These are phyloP conservation scores for Phytophthora constricta DNA, from an alignment of 352 stramenopile species.

Conservation along the genomic window DNA sequence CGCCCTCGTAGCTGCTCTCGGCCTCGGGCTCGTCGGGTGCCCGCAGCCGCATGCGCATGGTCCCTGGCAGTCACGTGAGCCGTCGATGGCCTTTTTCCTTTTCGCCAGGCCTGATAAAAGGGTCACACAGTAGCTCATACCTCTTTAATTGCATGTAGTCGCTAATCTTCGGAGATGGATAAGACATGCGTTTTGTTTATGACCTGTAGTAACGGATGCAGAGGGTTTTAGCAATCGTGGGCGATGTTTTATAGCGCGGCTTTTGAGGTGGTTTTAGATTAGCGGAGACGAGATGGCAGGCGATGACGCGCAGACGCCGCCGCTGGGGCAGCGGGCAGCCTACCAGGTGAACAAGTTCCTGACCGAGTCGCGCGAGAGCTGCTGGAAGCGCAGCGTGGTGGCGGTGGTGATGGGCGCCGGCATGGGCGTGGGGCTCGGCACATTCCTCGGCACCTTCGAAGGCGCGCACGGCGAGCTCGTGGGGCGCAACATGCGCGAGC, in stretches of 20 bases:
- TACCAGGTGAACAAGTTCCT: slow-evolving; percentile 74
- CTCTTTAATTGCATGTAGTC: too few relatives aligned
- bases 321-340: slow-evolving; percentile 42
- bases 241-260: too few relatives aligned
- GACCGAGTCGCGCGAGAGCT: slow-evolving; percentile 81
- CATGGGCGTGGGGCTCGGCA: slow-evolving; percentile 86
- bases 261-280: too few relatives aligned
- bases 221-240: too few relatives aligned
- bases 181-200: too few relatives aligned
- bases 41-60: slow-evolving; percentile 69
- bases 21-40: slow-evolving; percentile 64
- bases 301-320: slow-evolving; percentile 31
- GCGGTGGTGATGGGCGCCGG: slow-evolving; percentile 67
- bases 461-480: slow-evolving; percentile 86
- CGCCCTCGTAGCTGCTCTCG: slow-evolving; percentile 38
- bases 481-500: slow-evolving; percentile 85
- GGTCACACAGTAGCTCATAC: too few relatives aligned
- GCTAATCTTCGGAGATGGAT: too few relatives aligned
- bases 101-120: too few relatives aligned
- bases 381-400: slow-evolving; percentile 86
- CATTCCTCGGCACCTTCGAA: slow-evolving; percentile 89
- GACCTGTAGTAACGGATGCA: too few relatives aligned
- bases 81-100: too few relatives aligned
- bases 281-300: slow-evolving; percentile 17
- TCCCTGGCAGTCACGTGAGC: slow-evolving; percentile 11